A percentile compares a stretch with the other conserved stretches of the same genome.
Evolutionary conservation across 2,329 filamentous ascomycete species (phyloP).

Genomic region (Aspergillus pseudonomiae): DNA sequence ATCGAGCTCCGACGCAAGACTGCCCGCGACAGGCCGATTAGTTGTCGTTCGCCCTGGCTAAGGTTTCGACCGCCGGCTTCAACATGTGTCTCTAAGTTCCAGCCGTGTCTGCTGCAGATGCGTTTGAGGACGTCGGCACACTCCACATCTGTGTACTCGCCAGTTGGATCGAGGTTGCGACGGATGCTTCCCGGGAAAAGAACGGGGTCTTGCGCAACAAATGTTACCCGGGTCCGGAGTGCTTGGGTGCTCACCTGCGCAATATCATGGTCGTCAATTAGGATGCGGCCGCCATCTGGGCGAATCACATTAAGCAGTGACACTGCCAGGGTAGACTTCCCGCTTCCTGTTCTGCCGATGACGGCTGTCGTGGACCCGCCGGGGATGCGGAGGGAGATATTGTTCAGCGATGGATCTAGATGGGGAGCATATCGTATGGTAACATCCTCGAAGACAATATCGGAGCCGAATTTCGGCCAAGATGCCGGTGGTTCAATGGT

Average conservation of each 20-base stretch:
- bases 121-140: conserved; percentile 58
- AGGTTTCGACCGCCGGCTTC: conserved; percentile 65
- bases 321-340: conserved; percentile 76
- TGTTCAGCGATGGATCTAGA: conserved; percentile 70
- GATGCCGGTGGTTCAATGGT: conserved; percentile 69
- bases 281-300: conserved; percentile 58
- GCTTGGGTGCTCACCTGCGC: conserved; percentile 61
- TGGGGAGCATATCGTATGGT: conserved; percentile 79
- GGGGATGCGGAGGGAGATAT: conserved; percentile 73
- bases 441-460: conserved; percentile 75
- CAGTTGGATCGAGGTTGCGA: conserved; percentile 64
- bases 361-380: conserved; percentile 78
- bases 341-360: conserved; percentile 77
- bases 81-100: conserved; percentile 59
- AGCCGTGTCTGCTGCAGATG: conserved; percentile 58
- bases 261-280: conserved; percentile 64
- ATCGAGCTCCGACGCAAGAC: conserved; percentile 63
- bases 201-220: conserved; percentile 69
- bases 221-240: conserved; percentile 64
- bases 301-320: conserved; percentile 60
- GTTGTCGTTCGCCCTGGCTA: conserved; percentile 66
- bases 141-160: conserved; percentile 58
- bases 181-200: conserved; percentile 65
- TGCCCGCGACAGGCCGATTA: conserved; percentile 66
- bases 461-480: conserved; percentile 74